phyloP scores from a whole-genome alignment of 345 rosid species.

The Aquilaria malaccensis region DNA sequence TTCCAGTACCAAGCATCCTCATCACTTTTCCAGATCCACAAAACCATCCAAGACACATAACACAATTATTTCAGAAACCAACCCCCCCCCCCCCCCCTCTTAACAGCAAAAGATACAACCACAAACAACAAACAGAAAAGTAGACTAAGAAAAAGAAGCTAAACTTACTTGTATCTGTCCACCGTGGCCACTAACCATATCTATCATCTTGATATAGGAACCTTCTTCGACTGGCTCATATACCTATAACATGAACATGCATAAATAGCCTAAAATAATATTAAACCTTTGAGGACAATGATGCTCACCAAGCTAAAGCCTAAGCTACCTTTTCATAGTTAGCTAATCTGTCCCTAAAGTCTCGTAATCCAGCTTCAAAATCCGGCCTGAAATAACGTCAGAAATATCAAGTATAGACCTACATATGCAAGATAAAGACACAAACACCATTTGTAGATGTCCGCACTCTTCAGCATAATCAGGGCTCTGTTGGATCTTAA shows the following conservation, averaged over 20 bases:
- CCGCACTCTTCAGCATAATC: constrained; percentile 97
- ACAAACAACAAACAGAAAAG: background rate
- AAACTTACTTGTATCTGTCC: constrained; percentile 88
- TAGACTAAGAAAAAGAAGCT: constrained; percentile 1
- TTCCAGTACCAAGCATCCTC: too few relatives aligned
- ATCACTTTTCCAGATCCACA: too few relatives aligned
- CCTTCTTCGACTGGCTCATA: constrained; percentile 99
- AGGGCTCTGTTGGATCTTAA: constrained; percentile 98
- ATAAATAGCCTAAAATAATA: constrained; percentile 10
- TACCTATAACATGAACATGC: constrained; percentile 42
- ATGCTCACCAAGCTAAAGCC: constrained; percentile 13
- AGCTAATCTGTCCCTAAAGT: constrained; percentile 78
- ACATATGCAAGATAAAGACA: constrained; percentile 5
- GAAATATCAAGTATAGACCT: constrained; percentile 18
- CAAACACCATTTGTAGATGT: constrained; percentile 17
- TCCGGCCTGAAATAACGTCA: constrained; percentile 60
- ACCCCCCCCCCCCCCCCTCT: too few relatives aligned
- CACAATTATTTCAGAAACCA: background rate
- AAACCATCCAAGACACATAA: background rate
- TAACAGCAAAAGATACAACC: background rate
- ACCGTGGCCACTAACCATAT: constrained; percentile 95
- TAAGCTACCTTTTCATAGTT: constrained; percentile 75
- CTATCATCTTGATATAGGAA: constrained; percentile 98
- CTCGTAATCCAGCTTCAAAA: constrained; percentile 81
- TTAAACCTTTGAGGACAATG: constrained; percentile 5